Conservation (phyloP, 768 basidiomycete species). For the Exsudoporus frostii region DNA sequence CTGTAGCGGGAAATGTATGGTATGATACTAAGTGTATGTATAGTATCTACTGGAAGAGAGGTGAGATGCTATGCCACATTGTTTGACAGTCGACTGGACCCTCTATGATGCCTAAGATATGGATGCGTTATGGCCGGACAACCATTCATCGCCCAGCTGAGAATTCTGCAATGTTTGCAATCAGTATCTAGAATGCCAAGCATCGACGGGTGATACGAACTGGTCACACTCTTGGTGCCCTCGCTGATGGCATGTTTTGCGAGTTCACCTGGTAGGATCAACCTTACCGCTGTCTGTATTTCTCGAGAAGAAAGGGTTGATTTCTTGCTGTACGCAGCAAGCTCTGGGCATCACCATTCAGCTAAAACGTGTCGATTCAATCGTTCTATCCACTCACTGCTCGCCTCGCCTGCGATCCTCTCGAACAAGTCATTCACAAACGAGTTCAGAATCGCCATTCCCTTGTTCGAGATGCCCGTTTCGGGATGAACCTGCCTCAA, state of each 20-base stretch:
- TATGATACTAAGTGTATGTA: conserved; percentile 8
- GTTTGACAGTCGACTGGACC: neutral
- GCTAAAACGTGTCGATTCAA: neutral
- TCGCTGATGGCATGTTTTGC: conserved; percentile 77
- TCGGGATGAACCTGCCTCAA: conserved; percentile 74
- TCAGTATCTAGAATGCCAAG: neutral
- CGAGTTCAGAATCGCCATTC: conserved; percentile 56
- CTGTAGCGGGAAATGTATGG: neutral
- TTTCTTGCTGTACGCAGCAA: conserved; percentile 68
- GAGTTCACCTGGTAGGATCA: conserved; percentile 69
- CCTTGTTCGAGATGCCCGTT: conserved; percentile 71
- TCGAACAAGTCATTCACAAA: conserved; percentile 65
- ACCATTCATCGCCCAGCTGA: conserved; percentile 19
- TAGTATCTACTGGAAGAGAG: conserved; percentile 15
- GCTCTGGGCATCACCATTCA: conserved; percentile 35
- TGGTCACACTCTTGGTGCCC: conserved; percentile 63
- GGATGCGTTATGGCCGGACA: neutral
- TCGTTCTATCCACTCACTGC: conserved; percentile 34
- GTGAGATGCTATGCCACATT: conserved; percentile 26
- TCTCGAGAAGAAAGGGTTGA: conserved; percentile 73
- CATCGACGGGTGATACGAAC: conserved; percentile 13
- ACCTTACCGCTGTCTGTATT: conserved; percentile 66
- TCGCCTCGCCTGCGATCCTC: conserved; percentile 52
- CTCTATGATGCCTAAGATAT: neutral
- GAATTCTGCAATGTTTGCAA: conserved; percentile 18